Base-by-base conservation (phyloP, 2,329 filamentous ascomycete genomes). In the Claviceps sp. region DNA sequence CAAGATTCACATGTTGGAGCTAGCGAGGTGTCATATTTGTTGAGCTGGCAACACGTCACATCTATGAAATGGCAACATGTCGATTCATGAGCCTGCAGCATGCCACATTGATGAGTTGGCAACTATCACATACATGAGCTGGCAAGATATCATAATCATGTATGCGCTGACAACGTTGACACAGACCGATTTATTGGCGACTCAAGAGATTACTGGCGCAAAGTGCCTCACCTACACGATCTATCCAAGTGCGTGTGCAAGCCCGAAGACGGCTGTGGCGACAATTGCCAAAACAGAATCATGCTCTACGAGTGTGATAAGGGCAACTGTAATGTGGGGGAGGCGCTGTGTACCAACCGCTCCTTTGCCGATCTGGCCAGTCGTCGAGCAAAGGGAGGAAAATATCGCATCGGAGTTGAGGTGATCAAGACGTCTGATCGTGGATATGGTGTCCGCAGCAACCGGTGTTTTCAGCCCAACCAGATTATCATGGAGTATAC, bases 401-500 rank as follows among this genome's bases (percentile, higher is more conserved):
- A 88, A 59, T 98, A 88, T 63, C 85, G 93, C 59, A 84, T 95
- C 54, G 93, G 93, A 47, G 90, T 98, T 8, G 93, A 98, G 66
- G 90, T 97, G 42, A 82, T 95, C 68, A 90, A 95, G 71, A 97
- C 93, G 1, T 70, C 74, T 20, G 86, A 95, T 68, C 83, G 90
- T 54, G 93, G 93, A 30, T 90, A 91, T 65, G 93, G 93, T 50
- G 88, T 98, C 48, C 85, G 93, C 55, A 88, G 86, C 64, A 95
- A 91, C 68, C 82, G 93, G 47, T 85, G 82, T 55, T 98, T 97
- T 65, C 76, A 84, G 53, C 81, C 90, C 1, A 83, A 91, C 61
- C 89, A 97, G 70, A 95, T 98, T 65, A 97, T 98, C 63, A 91
- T 97, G 71, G 93, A 98, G 64, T 98, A 98, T 64, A 91, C 90